Percentiles rank a stretch among this genome's conserved stretches.
phyloP scores from a whole-genome alignment of 306 rosid genomes.

The Dryas drummondii region DNA sequence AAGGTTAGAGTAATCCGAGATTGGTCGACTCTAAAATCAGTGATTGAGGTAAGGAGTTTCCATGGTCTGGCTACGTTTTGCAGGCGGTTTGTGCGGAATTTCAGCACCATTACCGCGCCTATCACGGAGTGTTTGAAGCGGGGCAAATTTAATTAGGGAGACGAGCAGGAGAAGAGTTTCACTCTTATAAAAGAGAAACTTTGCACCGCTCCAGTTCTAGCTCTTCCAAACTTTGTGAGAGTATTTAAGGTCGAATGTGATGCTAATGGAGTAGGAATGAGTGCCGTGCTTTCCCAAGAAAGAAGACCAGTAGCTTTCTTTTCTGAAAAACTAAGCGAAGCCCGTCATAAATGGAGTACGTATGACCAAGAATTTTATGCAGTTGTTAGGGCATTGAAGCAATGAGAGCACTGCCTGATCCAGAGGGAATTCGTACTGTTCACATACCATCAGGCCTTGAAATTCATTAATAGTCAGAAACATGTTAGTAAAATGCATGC shows the following conservation, averaged over 20 bases:
- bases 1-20: background rate
- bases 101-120: background rate
- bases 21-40: background rate
- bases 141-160: background rate
- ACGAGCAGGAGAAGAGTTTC: background rate
- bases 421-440: background rate
- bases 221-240: background rate
- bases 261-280: background rate
- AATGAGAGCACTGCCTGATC: background rate
- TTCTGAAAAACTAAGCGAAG: background rate
- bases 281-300: background rate
- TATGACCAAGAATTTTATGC: background rate
- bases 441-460: background rate
- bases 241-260: background rate
- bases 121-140: background rate
- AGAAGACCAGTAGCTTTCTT: background rate
- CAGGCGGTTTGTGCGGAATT: background rate
- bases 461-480: background rate
- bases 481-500: background rate
- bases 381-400: background rate
- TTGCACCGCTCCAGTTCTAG: background rate
- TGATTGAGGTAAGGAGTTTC: background rate
- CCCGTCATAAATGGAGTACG: background rate
- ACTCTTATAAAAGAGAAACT: background rate
- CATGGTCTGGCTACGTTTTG: background rate